phyloP scores from a whole-genome alignment of 768 basidiomycete species.

The Podaxis sp. region DNA sequence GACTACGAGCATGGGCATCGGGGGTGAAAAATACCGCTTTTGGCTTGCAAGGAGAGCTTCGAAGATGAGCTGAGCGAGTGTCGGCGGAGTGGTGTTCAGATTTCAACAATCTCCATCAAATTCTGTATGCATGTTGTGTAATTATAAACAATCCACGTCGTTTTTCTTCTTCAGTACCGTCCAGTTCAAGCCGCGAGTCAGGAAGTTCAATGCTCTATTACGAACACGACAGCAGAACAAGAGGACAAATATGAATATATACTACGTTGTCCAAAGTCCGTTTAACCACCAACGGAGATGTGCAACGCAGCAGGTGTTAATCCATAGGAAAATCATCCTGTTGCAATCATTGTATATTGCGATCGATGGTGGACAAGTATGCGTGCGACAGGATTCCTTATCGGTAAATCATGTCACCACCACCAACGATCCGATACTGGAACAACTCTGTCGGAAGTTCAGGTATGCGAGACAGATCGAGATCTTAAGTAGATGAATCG shows the following conservation, averaged over 20 bases:
- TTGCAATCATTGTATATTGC: not conserved
- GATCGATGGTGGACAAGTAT: not conserved
- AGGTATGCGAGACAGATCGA: not conserved
- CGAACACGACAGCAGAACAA: not conserved
- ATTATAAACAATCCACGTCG: not conserved
- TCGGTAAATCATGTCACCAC: not conserved
- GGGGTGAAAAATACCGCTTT: conserved; percentile 29
- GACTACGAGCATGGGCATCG: conserved; percentile 16
- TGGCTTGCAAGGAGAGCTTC: conserved; percentile 33
- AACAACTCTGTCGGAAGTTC: not conserved
- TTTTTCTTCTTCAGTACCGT: no score
- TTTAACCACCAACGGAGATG: not conserved
- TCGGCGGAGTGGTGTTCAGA: conserved; percentile 50
- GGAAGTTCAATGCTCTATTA: not conserved
- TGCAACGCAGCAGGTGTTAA: not conserved
- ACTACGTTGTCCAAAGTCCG: not conserved
- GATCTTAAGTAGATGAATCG: not conserved
- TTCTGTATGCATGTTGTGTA: conserved; percentile 3
- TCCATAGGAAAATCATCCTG: not conserved
- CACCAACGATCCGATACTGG: not conserved
- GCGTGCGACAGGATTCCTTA: not conserved
- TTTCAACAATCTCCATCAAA: conserved; percentile 73
- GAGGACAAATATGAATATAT: not conserved
- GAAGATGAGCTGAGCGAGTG: conserved; percentile 34
- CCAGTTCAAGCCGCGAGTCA: not conserved